A percentile compares a stretch with the other conserved stretches of the same genome.
Evolutionary conservation across 2,329 filamentous ascomycete genomes (phyloP).

Genomic region (Cercospora citrullina): DNA sequence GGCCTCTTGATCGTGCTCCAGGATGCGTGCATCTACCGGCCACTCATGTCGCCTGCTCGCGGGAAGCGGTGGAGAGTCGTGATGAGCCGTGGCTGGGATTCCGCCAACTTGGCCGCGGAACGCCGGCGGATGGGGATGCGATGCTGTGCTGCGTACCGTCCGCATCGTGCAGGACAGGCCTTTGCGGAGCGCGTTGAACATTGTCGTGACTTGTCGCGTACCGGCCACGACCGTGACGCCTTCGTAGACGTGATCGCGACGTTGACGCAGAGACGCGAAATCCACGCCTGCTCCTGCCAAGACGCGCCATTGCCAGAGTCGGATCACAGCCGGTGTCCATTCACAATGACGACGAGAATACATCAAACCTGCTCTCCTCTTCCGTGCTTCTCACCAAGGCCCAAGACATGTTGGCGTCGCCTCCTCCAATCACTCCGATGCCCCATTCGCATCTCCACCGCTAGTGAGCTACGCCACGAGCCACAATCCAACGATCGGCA

Average conservation of each 20-base stretch:
- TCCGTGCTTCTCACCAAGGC: background rate
- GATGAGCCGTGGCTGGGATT: background rate
- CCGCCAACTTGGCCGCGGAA: conserved; percentile 2
- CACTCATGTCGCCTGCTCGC: conserved; percentile 9
- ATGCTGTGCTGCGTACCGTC: background rate
- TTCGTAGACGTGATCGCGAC: background rate
- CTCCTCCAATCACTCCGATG: background rate
- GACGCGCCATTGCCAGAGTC: background rate
- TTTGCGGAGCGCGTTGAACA: background rate
- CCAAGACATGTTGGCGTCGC: background rate
- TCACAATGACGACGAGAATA: background rate
- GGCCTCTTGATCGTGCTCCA: conserved; percentile 1
- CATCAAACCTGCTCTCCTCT: background rate
- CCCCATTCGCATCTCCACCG: background rate
- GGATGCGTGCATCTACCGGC: background rate
- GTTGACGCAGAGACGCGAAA: background rate
- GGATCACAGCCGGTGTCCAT: background rate
- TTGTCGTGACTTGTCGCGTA: background rate
- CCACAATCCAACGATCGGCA: background rate
- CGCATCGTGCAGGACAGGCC: background rate
- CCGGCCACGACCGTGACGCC: background rate
- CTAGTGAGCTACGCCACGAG: background rate
- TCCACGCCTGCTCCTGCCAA: background rate
- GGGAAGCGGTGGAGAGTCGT: conserved; percentile 6
- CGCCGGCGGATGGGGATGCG: background rate